phyloP scores from a whole-genome alignment of 331 rosid genomes.

The Cydonia oblonga region DNA sequence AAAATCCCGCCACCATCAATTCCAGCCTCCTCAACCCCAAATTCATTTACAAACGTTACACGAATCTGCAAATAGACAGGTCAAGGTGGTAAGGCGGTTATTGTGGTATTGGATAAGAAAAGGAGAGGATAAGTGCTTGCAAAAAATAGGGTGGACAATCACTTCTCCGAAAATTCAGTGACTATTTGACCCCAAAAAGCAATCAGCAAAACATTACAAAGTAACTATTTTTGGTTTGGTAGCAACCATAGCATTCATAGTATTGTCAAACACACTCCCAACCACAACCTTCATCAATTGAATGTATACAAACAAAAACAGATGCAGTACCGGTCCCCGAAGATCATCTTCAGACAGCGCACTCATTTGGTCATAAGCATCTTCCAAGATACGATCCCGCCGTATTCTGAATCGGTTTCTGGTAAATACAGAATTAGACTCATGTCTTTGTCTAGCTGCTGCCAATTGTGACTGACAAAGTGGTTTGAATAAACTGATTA shows the following conservation, averaged over 20 bases:
- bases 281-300: neutral
- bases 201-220: neutral
- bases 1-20: conserved; percentile 98
- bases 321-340: conserved; percentile 59
- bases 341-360: conserved; percentile 89
- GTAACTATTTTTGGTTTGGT: neutral
- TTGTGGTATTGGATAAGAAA: neutral
- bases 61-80: conserved; percentile 52
- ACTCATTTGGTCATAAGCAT: conserved; percentile 92
- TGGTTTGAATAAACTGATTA: conserved; percentile 10
- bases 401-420: conserved; percentile 88
- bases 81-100: neutral
- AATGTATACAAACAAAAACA: neutral
- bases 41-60: conserved; percentile 87
- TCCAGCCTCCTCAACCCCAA: conserved; percentile 99
- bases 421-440: conserved; percentile 52
- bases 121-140: neutral
- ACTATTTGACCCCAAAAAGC: neutral
- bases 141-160: neutral
- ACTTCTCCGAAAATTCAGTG: neutral
- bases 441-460: conserved; percentile 69
- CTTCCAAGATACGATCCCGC: conserved; percentile 86
- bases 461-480: conserved; percentile 85
- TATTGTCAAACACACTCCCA: neutral
- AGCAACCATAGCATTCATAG: neutral